Conservation (phyloP, 2,329 filamentous ascomycete species). For the Penicillium thymicola region DNA sequence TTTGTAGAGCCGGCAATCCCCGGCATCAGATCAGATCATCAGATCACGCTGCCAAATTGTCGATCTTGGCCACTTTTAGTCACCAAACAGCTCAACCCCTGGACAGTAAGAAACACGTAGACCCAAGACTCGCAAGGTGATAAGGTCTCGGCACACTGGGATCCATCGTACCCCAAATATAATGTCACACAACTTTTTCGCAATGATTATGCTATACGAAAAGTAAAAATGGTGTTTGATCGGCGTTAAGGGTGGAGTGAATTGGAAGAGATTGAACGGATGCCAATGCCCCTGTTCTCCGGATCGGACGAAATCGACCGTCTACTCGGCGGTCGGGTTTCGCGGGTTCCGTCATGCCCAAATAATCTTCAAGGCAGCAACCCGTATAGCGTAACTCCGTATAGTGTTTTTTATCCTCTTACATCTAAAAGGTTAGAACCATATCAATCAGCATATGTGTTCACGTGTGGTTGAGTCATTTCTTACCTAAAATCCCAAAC, state of each 20-base stretch:
- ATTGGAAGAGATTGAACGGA: background rate
- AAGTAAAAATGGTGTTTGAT: background rate
- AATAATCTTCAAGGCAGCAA: slow-evolving; percentile 4
- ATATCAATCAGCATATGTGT: background rate
- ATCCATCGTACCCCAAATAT: background rate
- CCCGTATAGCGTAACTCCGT: background rate
- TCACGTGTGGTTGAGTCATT: slow-evolving; percentile 7
- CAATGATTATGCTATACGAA: background rate
- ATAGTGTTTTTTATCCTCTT: background rate
- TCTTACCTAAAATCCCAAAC: slow-evolving; percentile 1
- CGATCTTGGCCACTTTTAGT: slow-evolving; percentile 7
- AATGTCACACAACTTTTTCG: background rate
- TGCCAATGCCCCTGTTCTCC: background rate
- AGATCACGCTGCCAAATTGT: background rate
- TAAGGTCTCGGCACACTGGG: background rate
- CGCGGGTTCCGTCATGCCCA: slow-evolving; percentile 18
- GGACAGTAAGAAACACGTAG: background rate
- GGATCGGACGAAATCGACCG: slow-evolving; percentile 11
- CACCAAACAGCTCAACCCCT: background rate
- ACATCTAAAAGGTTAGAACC: background rate
- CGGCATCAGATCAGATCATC: background rate
- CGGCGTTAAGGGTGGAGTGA: background rate
- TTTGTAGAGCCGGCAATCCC: background rate
- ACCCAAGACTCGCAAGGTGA: background rate
- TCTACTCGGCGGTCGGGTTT: slow-evolving; percentile 20